phyloP scores from a whole-genome alignment of 495 filamentous ascomycete species.

The Aspergillus panamensis region DNA sequence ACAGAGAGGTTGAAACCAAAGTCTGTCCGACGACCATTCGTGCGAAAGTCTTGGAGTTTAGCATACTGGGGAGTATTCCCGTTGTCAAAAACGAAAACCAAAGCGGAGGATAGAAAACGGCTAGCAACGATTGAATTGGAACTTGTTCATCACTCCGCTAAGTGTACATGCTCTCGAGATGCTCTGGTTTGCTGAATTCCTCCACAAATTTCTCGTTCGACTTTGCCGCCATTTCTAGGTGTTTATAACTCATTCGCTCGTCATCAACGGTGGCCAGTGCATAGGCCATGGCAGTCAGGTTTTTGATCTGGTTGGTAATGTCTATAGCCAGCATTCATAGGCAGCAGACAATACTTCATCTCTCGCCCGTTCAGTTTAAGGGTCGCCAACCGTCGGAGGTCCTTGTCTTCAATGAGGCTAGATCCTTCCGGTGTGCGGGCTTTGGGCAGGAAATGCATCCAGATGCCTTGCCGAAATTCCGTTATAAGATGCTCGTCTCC shows the following conservation, averaged over 20 bases:
- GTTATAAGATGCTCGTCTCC: slow-evolving; percentile 16
- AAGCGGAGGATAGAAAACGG: too few relatives aligned
- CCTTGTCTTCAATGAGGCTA: background rate
- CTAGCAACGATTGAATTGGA: too few relatives aligned
- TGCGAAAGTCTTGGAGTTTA: too few relatives aligned
- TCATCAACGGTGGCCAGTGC: slow-evolving; percentile 17
- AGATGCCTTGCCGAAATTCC: background rate
- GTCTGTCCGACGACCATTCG: too few relatives aligned
- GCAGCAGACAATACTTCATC: background rate
- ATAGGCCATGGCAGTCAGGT: slow-evolving; percentile 21
- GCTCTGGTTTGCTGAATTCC: slow-evolving; percentile 15
- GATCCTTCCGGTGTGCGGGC: background rate
- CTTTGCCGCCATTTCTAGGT: slow-evolving; percentile 23
- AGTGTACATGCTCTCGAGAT: background rate
- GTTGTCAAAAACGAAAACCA: too few relatives aligned
- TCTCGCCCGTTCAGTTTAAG: background rate
- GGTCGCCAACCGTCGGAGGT: background rate
- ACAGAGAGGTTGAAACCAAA: too few relatives aligned
- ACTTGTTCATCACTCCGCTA: too few relatives aligned
- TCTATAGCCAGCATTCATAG: background rate
- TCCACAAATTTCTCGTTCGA: slow-evolving; percentile 23
- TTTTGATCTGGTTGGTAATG: slow-evolving; percentile 24
- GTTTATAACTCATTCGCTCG: slow-evolving; percentile 21
- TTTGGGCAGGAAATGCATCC: background rate
- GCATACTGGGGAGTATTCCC: too few relatives aligned